phyloP scores from a whole-genome alignment of 163 green algal genomes.

The Volvox carteri region DNA sequence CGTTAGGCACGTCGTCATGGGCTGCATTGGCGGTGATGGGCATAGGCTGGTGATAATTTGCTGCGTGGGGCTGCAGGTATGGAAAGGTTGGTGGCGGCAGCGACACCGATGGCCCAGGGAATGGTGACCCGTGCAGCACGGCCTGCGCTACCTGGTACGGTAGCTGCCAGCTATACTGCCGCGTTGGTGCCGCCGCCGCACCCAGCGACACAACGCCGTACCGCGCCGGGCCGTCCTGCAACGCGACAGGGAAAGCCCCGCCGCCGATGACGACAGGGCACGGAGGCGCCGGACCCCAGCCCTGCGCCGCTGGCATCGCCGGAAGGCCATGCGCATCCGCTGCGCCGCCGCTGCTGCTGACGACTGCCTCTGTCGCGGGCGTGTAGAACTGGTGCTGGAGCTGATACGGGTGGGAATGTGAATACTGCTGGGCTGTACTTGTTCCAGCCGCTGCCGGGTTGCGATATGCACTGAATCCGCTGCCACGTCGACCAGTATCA shows the following conservation, averaged over 20 bases:
- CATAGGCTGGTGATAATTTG: too few relatives aligned
- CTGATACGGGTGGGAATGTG: background rate
- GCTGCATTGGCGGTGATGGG: too few relatives aligned
- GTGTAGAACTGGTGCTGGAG: background rate
- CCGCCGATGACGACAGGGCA: too few relatives aligned
- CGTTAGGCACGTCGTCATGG: too few relatives aligned
- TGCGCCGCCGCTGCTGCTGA: background rate
- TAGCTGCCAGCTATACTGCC: slow-evolving; percentile 48
- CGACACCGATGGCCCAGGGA: background rate
- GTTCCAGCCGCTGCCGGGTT: background rate
- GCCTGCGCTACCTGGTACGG: slow-evolving; percentile 25
- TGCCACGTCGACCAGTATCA: background rate
- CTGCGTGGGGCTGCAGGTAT: background rate
- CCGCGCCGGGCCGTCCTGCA: too few relatives aligned
- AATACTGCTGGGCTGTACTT: background rate
- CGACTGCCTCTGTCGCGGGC: background rate
- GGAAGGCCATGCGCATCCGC: too few relatives aligned
- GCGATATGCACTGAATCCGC: too few relatives aligned
- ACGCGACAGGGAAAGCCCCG: too few relatives aligned
- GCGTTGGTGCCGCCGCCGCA: background rate
- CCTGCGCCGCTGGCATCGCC: too few relatives aligned
- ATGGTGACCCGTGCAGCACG: slow-evolving; percentile 30
- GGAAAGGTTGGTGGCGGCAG: background rate
- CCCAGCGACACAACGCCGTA: background rate
- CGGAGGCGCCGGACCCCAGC: background rate